Conservation (phyloP, 768 basidiomycete genomes). For the Boletus subcaerulescens region DNA sequence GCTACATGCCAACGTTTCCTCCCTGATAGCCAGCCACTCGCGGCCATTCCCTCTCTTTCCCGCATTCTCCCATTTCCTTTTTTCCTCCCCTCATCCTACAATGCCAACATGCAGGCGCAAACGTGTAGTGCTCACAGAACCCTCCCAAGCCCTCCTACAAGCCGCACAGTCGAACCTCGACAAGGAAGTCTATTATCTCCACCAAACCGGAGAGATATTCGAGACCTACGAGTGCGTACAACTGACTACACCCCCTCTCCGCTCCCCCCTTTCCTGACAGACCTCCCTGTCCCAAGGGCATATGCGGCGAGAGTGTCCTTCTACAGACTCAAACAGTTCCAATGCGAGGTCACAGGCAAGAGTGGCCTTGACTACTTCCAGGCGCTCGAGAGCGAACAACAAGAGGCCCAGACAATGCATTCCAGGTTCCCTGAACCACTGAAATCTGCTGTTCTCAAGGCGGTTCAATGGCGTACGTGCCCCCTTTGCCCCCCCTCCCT, state of each 20-base stretch:
- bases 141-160: slow-evolving; percentile 66
- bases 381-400: slow-evolving; percentile 86
- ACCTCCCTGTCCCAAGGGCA: slow-evolving; percentile 40
- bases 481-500: slow-evolving; percentile 20
- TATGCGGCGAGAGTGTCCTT: slow-evolving; percentile 93
- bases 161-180: slow-evolving; percentile 60
- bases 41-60: slow-evolving; percentile 55
- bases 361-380: slow-evolving; percentile 92
- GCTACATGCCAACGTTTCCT: slow-evolving; percentile 49
- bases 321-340: slow-evolving; percentile 91
- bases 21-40: slow-evolving; percentile 59
- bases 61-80: slow-evolving; percentile 49
- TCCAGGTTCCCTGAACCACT: slow-evolving; percentile 89
- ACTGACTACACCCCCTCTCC: slow-evolving; percentile 16
- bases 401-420: slow-evolving; percentile 87
- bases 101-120: slow-evolving; percentile 92
- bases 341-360: slow-evolving; percentile 96
- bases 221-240: slow-evolving; percentile 85
- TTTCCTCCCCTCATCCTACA: slow-evolving; percentile 41
- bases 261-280: slow-evolving; percentile 22
- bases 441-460: slow-evolving; percentile 85
- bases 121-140: slow-evolving; percentile 84
- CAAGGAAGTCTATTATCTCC: slow-evolving; percentile 85
- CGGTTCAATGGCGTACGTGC: slow-evolving; percentile 95
- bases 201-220: slow-evolving; percentile 96